Conservation (phyloP, 1,284 basidiomycete species). For the Ceratorhiza oryzae-sativae region DNA sequence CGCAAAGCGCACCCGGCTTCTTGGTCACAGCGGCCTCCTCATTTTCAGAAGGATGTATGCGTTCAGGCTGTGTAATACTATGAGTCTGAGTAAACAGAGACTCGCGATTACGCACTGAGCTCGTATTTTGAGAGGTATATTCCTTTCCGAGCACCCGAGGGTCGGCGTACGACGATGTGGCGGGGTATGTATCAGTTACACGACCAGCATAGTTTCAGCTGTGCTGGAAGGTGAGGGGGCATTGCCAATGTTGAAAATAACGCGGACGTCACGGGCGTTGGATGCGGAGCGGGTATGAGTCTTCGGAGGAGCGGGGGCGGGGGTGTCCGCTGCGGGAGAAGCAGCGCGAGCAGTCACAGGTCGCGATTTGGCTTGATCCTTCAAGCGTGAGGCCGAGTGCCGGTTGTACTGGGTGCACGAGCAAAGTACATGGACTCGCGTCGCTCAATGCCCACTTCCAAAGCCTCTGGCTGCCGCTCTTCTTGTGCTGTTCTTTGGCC, state of each 20-base stretch:
- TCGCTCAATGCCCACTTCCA: neutral
- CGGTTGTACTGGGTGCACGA: neutral
- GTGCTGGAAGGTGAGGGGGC: neutral
- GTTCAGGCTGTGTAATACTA: neutral
- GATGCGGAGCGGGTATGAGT: neutral
- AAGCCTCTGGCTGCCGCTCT: neutral
- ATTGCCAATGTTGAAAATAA: constrained; percentile 1
- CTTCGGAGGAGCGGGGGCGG: neutral
- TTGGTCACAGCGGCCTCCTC: neutral
- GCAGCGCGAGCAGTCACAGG: neutral
- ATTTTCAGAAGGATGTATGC: neutral
- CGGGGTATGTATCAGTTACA: neutral
- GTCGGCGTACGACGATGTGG: neutral
- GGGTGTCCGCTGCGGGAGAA: neutral
- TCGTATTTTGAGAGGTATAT: neutral
- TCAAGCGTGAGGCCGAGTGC: neutral
- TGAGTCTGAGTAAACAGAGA: constrained; percentile 26
- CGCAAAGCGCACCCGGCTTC: constrained; percentile 3
- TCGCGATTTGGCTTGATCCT: neutral
- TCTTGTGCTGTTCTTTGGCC: constrained; percentile 10
- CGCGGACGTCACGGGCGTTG: constrained; percentile 21
- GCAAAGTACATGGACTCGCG: constrained; percentile 27
- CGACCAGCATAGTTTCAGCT: neutral
- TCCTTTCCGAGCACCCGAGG: neutral
- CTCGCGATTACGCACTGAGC: constrained; percentile 30